Base-by-base conservation (phyloP, 768 basidiomycete genomes). In the Xerocomellus amylosporus region DNA sequence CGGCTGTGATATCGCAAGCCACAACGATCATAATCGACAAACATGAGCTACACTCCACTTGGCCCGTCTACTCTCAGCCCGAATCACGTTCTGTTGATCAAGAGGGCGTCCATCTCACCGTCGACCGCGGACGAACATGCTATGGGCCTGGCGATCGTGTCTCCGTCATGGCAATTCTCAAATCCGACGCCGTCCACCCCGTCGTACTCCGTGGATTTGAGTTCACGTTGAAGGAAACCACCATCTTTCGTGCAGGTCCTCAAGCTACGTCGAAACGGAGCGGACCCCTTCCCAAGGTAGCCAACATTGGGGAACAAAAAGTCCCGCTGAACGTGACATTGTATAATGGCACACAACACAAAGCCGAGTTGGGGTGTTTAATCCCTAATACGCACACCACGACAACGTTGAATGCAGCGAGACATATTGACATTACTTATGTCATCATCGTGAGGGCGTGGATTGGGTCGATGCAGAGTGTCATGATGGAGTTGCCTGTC, bases 21-120 rank as follows among this genome's bases (percentile, higher is more conserved):
- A 82, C 88, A 33, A 74, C 79, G 13, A 86, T 97, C 42, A 82
- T 86, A 58, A 90, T 97, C 63, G 89, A 92, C 76, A 97, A 96
- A 70, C 93, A 96, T 65, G 94, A 96, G 59, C 75, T 95, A 8
- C 93, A 96, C 64, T 88, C 93, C 5, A 87, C 90, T 1, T 97
- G 94, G 94, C 93, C 94, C 3, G 80, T 95, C 30, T 96, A 93
- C 65, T 82, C 81, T 46, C 88, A 92, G 65, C 80, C 81, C 12
- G 89, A 93, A 63, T 79, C 78, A 33, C 86, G 90, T n/a, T 77
- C 81, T 15, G 71, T 83, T 17, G 63, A 75, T 3, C 81, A 85
- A 57, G 86, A 91, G 4, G 86, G 85, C 26, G 79, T 93, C 17
- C 85, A 79, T 22, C 81, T 97, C 56, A 83, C 80, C 41, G 86